Conservation (phyloP, 768 basidiomycete species). For the Phlebiopsis gigantea region DNA sequence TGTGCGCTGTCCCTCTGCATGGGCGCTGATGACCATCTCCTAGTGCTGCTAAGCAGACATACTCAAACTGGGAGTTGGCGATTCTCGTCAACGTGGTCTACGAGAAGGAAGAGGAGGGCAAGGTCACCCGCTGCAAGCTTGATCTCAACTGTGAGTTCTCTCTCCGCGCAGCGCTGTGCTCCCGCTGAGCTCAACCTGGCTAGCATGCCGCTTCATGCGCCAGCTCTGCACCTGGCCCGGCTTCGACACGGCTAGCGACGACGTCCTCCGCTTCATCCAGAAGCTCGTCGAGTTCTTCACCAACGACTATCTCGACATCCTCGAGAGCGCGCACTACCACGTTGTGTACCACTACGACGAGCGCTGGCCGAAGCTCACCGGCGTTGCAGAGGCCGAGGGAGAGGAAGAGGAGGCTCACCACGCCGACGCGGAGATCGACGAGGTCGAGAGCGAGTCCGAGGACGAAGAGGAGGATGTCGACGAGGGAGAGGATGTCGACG, state of each 20-base stretch:
- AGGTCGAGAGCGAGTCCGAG: constrained; percentile 10
- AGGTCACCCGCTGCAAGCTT: constrained; percentile 19
- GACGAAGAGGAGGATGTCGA: constrained; percentile 5
- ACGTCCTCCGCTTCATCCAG: constrained; percentile 14
- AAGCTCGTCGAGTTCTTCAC: constrained; percentile 20
- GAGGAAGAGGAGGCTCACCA: constrained; percentile 3
- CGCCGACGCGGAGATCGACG: not conserved
- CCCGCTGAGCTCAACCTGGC: not conserved
- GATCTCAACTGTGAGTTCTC: constrained; percentile 20
- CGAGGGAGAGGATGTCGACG: not conserved
- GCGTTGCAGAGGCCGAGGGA: constrained; percentile 2
- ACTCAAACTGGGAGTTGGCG: constrained; percentile 18
- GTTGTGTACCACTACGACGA: constrained; percentile 20
- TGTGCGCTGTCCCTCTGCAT: not conserved
- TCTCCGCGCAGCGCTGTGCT: not conserved
- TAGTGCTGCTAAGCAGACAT: constrained; percentile 10
- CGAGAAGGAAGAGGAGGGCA: constrained; percentile 17
- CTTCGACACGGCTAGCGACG: constrained; percentile 15
- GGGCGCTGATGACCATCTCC: not conserved
- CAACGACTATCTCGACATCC: constrained; percentile 22
- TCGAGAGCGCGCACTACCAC: constrained; percentile 21
- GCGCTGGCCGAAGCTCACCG: constrained; percentile 11
- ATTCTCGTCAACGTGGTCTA: constrained; percentile 21
- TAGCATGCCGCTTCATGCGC: constrained; percentile 12
- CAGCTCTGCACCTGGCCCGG: constrained; percentile 13